These are phyloP conservation scores for Acanthamoeba divionensis DNA, from an alignment of 208 protist genomes.

Conservation along the genomic window DNA sequence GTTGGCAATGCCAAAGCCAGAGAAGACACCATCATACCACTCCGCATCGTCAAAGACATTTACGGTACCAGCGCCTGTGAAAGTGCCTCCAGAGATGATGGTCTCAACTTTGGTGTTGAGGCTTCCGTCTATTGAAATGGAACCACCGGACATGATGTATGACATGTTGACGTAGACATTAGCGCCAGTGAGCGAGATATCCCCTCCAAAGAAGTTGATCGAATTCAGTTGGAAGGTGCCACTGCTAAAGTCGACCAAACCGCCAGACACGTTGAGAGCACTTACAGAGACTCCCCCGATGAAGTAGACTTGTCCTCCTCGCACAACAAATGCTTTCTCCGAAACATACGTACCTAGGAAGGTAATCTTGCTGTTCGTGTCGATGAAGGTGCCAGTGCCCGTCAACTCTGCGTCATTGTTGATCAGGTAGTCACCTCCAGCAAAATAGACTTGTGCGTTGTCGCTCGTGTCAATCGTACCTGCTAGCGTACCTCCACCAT, in stretches of 20 bases:
- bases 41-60: constrained; percentile 36
- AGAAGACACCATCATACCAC: constrained; percentile 30
- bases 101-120: not conserved
- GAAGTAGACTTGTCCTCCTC: constrained; percentile 1
- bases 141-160: not conserved
- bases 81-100: not conserved
- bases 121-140: constrained; percentile 17
- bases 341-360: constrained; percentile 19
- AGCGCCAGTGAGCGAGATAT: not conserved
- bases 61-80: constrained; percentile 28
- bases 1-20: constrained; percentile 30
- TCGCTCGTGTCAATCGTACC: not conserved
- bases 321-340: not conserved
- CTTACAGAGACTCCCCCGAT: constrained; percentile 5
- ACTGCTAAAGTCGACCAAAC: constrained; percentile 14
- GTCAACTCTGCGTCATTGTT: not conserved
- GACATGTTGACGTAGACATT: constrained; percentile 28
- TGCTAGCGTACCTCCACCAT: constrained; percentile 14
- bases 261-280: constrained; percentile 41
- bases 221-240: constrained; percentile 10
- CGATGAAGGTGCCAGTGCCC: constrained; percentile 35
- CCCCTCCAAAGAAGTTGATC: constrained; percentile 8
- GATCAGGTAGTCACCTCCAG: constrained; percentile 39
- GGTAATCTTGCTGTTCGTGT: constrained; percentile 21
- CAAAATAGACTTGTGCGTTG: constrained; percentile 13